Percentiles rank a stretch among this genome's conserved stretches.
These are phyloP conservation scores for Kuraishia hungarica DNA, from an alignment of 805 yeast species.

Conservation along the genomic window DNA sequence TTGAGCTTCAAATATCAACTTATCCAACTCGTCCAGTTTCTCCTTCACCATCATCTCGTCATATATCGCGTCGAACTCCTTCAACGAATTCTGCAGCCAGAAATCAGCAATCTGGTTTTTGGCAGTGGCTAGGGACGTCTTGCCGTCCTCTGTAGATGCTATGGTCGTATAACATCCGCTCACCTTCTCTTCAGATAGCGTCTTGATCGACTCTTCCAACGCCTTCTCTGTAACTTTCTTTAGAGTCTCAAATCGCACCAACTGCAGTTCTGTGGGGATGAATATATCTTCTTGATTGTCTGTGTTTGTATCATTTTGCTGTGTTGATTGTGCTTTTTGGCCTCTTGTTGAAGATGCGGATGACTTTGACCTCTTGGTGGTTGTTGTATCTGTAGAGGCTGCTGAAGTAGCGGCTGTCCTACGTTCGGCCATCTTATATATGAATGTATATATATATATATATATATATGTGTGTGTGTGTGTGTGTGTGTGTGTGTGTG, in stretches of 20 bases:
- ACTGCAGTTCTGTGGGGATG: constrained; percentile 5
- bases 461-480: background rate
- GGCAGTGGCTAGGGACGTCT: constrained; percentile 30
- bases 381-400: background rate
- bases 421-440: background rate
- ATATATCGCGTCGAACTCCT: constrained; percentile 40
- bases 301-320: too few relatives aligned
- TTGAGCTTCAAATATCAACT: constrained; percentile 31
- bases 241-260: constrained; percentile 23
- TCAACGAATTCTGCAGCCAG: constrained; percentile 31
- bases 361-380: background rate
- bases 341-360: background rate
- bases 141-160: constrained; percentile 27
- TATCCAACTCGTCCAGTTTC: constrained; percentile 39
- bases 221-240: constrained; percentile 26
- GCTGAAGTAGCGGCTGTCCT: background rate
- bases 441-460: background rate
- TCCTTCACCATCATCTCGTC: constrained; percentile 32
- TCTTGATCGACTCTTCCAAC: constrained; percentile 32
- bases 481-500: too few relatives aligned
- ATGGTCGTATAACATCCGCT: constrained; percentile 36
- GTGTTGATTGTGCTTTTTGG: background rate
- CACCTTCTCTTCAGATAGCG: constrained; percentile 34
- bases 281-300: background rate
- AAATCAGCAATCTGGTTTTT: constrained; percentile 34